These are phyloP conservation scores for Clarireedia paspali DNA, from an alignment of 2,329 filamentous ascomycete species.

Conservation along the genomic window DNA sequence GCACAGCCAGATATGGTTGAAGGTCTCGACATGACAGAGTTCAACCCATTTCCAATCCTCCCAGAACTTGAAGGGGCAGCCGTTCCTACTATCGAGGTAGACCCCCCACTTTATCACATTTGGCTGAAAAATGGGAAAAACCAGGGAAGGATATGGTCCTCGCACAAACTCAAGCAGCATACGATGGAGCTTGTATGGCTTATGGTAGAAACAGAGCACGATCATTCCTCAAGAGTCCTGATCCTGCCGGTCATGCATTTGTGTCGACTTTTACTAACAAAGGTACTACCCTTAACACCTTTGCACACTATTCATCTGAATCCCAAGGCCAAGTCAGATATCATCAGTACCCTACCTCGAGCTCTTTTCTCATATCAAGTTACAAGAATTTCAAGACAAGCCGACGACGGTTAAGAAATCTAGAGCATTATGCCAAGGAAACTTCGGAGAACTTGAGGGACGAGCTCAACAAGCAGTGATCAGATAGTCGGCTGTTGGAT, in stretches of 20 bases:
- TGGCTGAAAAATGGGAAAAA: constrained; percentile 15
- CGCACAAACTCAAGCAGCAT: constrained; percentile 2
- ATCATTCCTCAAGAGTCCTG: not conserved
- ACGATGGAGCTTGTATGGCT: constrained; percentile 1
- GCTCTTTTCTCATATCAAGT: not conserved
- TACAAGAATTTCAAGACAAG: not conserved
- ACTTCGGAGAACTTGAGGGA: constrained; percentile 9
- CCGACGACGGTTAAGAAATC: not conserved
- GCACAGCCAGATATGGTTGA: constrained; percentile 27
- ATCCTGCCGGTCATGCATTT: not conserved
- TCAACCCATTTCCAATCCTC: constrained; percentile 12
- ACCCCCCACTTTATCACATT: constrained; percentile 13
- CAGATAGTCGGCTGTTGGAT: not conserved
- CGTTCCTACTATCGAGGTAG: not conserved
- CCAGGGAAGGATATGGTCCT: constrained; percentile 3
- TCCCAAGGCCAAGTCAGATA: not conserved
- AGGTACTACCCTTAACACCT: not conserved
- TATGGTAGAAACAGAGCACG: not conserved
- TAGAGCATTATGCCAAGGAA: not conserved
- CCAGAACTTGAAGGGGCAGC: constrained; percentile 12
- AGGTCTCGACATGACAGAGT: constrained; percentile 16
- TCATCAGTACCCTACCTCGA: not conserved
- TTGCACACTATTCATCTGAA: constrained; percentile 1
- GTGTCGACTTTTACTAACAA: not conserved
- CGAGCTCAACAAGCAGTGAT: constrained; percentile 4